These are phyloP conservation scores for Dactylis glomerata DNA, from an alignment of 176 grass and related monocot species.

Conservation along the genomic window DNA sequence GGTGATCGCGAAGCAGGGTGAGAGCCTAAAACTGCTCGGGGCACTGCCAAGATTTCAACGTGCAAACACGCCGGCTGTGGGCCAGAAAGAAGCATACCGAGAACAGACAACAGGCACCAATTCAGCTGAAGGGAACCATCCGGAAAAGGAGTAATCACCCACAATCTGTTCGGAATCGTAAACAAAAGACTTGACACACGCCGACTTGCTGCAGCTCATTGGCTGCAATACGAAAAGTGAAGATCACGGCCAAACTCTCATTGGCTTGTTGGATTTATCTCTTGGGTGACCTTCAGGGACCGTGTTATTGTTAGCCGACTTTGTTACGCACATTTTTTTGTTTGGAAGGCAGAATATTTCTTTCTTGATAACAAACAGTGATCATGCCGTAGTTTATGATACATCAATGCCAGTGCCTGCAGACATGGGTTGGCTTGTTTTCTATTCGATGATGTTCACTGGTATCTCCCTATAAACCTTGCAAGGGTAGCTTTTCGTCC, in stretches of 20 bases:
- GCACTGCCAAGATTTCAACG: conserved; percentile 22
- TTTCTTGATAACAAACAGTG: background rate
- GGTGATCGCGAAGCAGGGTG: conserved; percentile 61
- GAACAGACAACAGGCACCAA: background rate
- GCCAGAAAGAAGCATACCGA: background rate
- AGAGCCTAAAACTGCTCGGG: conserved; percentile 45
- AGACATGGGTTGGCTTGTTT: background rate
- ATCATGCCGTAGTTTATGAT: background rate
- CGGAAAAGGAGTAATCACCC: background rate
- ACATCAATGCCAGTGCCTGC: background rate
- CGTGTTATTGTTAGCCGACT: background rate
- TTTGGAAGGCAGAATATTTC: background rate
- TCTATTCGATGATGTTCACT: background rate
- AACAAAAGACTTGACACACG: background rate
- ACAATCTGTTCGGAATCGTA: background rate
- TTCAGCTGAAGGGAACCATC: background rate
- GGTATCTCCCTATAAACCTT: background rate
- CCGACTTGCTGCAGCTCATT: background rate
- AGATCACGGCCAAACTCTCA: background rate
- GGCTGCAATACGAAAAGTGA: background rate
- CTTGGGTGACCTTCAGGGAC: background rate
- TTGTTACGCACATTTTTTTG: background rate
- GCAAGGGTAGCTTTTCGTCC: too few relatives aligned
- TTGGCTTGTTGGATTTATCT: background rate
- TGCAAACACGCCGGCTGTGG: background rate